Base-by-base conservation (phyloP, 176 grass and related monocot genomes). In the Eleusine indica region DNA sequence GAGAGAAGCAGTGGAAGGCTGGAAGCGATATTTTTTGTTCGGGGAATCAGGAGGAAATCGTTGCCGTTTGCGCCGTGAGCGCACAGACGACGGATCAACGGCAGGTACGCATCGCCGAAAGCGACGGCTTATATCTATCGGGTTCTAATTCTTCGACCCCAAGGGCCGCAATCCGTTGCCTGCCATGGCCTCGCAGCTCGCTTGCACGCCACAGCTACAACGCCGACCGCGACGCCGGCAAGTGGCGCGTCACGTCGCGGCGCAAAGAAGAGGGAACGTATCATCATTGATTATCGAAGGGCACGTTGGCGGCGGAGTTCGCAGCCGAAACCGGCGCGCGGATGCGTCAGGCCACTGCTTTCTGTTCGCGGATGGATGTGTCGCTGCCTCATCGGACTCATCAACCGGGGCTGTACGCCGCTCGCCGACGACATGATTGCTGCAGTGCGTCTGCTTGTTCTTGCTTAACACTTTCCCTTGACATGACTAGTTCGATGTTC, bases 181-280 rank as follows among this genome's bases (percentile, higher is more conserved):
- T 61, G 22, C 47, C 78, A 16, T 22, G 7, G 35, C 66, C 25
- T 21, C 32, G 5, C 47, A 35, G 68, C 66, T 74, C 67, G 88
- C 88, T 90, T 90, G 68, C 83, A 86, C 73, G 88, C 49, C 66
- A 69, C 32, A 35, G 32, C 49, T 48, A 8, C 68, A 19, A 66
- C 81, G 71, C 32, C 73, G 37, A 53, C 64, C 60, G 32, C 42
- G 44, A 38, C 48, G 48, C 62, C 74, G 71, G 35, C 57, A 14
- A 76, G 10, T 71, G 75, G 83, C 41, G 66, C 56, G 13, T 79
- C 83, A 39, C 41, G 83, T 16, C 82, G 73, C 71, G 2, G 41
- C 35, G 15, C 47, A 32, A 3, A 30, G 21, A 37, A 32, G 6
- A 0, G 71, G 47, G 5, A 44, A 14, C 39, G 68, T n/a, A 9